Evolutionary conservation across 2,329 filamentous ascomycete genomes (phyloP).

Genomic region (Cercospora janseana): DNA sequence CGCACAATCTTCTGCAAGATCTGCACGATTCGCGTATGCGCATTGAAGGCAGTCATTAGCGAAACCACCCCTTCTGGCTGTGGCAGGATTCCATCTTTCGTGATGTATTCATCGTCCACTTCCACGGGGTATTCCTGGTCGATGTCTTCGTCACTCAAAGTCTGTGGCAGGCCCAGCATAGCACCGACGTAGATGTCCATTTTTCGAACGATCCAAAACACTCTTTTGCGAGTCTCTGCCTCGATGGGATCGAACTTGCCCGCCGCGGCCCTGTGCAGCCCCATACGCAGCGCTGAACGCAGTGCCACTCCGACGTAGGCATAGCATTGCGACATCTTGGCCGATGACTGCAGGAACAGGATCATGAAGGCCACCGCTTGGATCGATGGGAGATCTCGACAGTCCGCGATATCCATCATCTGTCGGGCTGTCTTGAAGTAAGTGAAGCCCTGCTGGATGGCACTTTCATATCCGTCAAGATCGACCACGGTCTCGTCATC

Average conservation of each 20-base stretch:
- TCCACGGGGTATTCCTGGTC: conserved; percentile 86
- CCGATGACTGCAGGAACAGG: conserved; percentile 52
- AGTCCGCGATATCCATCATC: conserved; percentile 54
- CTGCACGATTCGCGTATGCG: conserved; percentile 57
- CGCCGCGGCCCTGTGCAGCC: conserved; percentile 50
- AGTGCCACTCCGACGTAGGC: conserved; percentile 53
- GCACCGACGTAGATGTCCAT: conserved; percentile 55
- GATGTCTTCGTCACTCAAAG: conserved; percentile 56
- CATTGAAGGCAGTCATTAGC: conserved; percentile 60
- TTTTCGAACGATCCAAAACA: conserved; percentile 53
- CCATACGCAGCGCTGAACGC: conserved; percentile 52
- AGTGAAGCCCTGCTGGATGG: conserved; percentile 51
- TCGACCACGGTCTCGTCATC: conserved; percentile 39
- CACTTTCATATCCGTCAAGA: conserved; percentile 45
- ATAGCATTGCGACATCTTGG: conserved; percentile 54
- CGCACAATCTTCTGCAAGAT: conserved; percentile 62
- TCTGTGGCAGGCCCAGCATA: conserved; percentile 51
- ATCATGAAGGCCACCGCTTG: conserved; percentile 56
- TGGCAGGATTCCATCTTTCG: conserved; percentile 48
- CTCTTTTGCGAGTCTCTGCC: conserved; percentile 50
- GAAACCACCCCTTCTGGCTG: conserved; percentile 57
- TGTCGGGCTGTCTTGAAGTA: conserved; percentile 51
- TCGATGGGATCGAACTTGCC: conserved; percentile 50
- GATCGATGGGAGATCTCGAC: conserved; percentile 50
- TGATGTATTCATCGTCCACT: conserved; percentile 64